Percentiles rank a stretch among this genome's conserved stretches.
These are phyloP conservation scores for Botryotinia convoluta DNA, from an alignment of 2,329 filamentous ascomycete species.

Conservation along the genomic window DNA sequence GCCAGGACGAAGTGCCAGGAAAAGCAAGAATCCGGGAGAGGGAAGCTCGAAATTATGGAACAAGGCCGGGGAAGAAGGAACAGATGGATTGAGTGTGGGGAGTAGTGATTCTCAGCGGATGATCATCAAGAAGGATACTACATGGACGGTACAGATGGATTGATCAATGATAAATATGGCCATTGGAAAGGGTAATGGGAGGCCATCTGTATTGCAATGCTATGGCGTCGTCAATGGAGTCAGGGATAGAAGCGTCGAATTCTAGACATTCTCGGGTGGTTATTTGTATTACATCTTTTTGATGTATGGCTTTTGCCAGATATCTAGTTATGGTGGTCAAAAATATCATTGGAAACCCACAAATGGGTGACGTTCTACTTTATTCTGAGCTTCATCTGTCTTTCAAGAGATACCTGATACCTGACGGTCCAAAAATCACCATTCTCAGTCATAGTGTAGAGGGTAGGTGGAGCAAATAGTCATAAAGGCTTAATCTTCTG, in stretches of 20 bases:
- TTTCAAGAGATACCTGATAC: too few species aligned
- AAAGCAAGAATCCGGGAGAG: background rate
- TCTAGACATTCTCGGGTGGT: background rate
- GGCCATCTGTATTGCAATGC: background rate
- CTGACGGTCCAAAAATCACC: background rate
- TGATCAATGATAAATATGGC: background rate
- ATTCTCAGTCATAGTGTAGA: background rate
- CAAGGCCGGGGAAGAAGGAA: background rate
- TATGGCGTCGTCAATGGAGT: background rate
- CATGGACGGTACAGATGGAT: conserved; percentile 27
- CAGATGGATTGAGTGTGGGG: conserved; percentile 21
- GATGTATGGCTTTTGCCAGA: background rate
- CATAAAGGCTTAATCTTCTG: background rate
- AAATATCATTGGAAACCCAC: background rate
- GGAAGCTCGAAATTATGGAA: background rate
- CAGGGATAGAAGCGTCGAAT: background rate
- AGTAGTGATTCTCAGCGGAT: conserved; percentile 26
- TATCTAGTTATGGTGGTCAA: background rate
- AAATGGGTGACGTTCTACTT: background rate
- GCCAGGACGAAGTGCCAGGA: background rate
- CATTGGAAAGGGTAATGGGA: background rate
- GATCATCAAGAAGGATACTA: conserved; percentile 34
- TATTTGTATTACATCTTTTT: background rate
- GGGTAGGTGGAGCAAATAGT: background rate
- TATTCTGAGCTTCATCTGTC: background rate